Conservation (phyloP, 805 yeast species). For the Yarrowia bubula region DNA sequence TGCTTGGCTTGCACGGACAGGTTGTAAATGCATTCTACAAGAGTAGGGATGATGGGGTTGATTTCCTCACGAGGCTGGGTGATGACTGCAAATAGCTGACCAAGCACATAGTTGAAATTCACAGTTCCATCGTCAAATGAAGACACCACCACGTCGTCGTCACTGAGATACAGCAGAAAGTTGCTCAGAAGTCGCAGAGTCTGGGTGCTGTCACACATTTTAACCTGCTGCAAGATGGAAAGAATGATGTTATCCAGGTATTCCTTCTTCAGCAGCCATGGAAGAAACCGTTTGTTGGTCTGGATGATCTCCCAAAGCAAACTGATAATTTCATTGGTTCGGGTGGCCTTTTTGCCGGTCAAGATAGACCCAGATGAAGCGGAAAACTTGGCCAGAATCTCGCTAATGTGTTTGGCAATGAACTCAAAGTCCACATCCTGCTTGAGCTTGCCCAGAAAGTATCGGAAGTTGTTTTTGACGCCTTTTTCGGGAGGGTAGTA, state of each 20-base stretch:
- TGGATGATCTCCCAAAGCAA: constrained; percentile 22
- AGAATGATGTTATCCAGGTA: background rate
- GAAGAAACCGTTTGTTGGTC: constrained; percentile 12
- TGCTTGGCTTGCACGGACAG: constrained; percentile 19
- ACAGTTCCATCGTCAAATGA: constrained; percentile 7
- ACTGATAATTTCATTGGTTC: background rate
- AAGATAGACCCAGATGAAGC: background rate
- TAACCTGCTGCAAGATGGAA: background rate
- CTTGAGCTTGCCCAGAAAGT: constrained; percentile 14
- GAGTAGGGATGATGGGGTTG: constrained; percentile 15
- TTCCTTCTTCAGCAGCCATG: constrained; percentile 9
- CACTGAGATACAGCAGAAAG: constrained; percentile 19
- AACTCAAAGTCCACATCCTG: constrained; percentile 23
- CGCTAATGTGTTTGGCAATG: constrained; percentile 6
- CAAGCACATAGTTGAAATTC: constrained; percentile 8
- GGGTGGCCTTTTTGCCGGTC: background rate
- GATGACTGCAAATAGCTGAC: constrained; percentile 3
- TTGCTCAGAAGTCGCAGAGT: constrained; percentile 1
- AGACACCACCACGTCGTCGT: constrained; percentile 17
- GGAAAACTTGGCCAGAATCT: constrained; percentile 10
- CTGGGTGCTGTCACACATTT: background rate
- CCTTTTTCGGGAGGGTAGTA: constrained; percentile 10
- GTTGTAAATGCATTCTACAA: constrained; percentile 18
- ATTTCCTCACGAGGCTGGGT: constrained; percentile 12
- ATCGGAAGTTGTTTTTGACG: constrained; percentile 20